Conservation (phyloP, 495 filamentous ascomycete species). For the Poronia punctata region DNA sequence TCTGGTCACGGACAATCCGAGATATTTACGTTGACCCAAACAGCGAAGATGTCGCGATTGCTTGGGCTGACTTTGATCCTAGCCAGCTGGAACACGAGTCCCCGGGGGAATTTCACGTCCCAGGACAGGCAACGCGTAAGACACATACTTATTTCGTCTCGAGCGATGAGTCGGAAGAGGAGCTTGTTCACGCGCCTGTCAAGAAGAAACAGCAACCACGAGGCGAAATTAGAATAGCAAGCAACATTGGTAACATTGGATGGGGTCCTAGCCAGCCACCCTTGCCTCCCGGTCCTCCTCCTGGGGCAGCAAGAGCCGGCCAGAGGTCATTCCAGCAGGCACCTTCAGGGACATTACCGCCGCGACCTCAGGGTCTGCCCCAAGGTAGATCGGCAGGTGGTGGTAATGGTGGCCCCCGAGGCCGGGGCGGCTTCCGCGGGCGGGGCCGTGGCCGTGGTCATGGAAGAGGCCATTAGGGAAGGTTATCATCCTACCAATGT, state of each 20-base stretch:
- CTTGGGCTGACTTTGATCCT: slow-evolving; percentile 9
- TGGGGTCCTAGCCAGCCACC: slow-evolving; percentile 7
- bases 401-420: slow-evolving; percentile 3
- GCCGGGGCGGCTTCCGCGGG: slow-evolving; percentile 12
- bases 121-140: slow-evolving; percentile 29
- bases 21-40: slow-evolving; percentile 31
- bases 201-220: slow-evolving; percentile 14
- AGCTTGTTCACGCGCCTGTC: slow-evolving; percentile 31
- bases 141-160: slow-evolving; percentile 34
- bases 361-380: slow-evolving; percentile 11
- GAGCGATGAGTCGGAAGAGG: slow-evolving; percentile 38
- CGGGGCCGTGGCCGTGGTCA: slow-evolving; percentile 19
- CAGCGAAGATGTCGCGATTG: slow-evolving; percentile 24
- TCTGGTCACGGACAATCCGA: slow-evolving; percentile 29
- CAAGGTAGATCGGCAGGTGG: slow-evolving; percentile 4
- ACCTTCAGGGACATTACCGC: slow-evolving; percentile 14
- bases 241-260: slow-evolving; percentile 13
- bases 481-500: too few relatives aligned
- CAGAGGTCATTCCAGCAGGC: slow-evolving; percentile 12
- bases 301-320: slow-evolving; percentile 3
- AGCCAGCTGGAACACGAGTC: not conserved
- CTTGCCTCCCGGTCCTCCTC: slow-evolving; percentile 22
- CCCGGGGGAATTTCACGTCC: slow-evolving; percentile 24
- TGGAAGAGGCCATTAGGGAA: slow-evolving; percentile 16
- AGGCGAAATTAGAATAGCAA: slow-evolving; percentile 27